Evolutionary conservation across 306 rosid species (phyloP).

Genomic region (Vigna reflexopilosa): DNA sequence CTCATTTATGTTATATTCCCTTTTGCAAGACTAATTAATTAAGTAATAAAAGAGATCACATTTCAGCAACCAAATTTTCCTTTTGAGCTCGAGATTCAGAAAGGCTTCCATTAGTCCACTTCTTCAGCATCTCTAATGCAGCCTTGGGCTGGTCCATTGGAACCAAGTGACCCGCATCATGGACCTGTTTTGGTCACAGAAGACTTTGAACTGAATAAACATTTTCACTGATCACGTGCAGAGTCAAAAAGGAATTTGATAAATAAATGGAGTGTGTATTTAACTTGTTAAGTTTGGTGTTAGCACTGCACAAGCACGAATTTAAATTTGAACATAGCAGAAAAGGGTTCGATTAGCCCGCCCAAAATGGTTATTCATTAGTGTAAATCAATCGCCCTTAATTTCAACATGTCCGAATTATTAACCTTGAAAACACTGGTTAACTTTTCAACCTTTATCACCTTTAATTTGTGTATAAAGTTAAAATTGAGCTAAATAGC

Average conservation of each 20-base stretch:
- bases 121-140: slow-evolving; percentile 83
- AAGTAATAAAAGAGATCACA: slow-evolving; percentile 51
- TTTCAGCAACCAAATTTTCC: slow-evolving; percentile 61
- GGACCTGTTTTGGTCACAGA: slow-evolving; percentile 68
- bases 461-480: slow-evolving; percentile 4
- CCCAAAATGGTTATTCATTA: neutral
- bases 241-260: slow-evolving; percentile 2
- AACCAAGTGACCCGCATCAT: slow-evolving; percentile 95
- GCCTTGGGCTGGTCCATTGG: slow-evolving; percentile 99
- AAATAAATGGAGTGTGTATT: slow-evolving; percentile 6
- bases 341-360: neutral
- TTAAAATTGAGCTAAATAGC: slow-evolving; percentile 17
- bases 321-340: slow-evolving; percentile 5
- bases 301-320: slow-evolving; percentile 15
- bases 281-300: neutral
- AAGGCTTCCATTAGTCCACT: slow-evolving; percentile 79
- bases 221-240: neutral
- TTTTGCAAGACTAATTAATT: neutral
- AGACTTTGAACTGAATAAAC: slow-evolving; percentile 24
- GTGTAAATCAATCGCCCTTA: slow-evolving; percentile 4
- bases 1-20: neutral
- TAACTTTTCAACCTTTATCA: neutral
- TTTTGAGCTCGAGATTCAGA: slow-evolving; percentile 48
- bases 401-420: slow-evolving; percentile 11
- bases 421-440: neutral